phyloP scores from a whole-genome alignment of 306 rosid genomes.

The Bauhinia variegata region DNA sequence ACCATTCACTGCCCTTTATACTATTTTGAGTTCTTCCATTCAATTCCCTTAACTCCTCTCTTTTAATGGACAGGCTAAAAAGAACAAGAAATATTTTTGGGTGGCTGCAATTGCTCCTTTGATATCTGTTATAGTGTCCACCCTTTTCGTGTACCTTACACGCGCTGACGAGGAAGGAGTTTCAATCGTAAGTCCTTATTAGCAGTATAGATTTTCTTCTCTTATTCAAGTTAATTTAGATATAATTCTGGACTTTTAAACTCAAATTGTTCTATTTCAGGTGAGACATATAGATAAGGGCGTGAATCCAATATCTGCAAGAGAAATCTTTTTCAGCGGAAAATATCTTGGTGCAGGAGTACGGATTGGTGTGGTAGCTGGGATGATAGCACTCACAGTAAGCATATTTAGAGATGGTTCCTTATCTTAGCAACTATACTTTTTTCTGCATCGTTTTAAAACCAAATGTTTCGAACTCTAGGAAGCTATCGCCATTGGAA shows the following conservation, averaged over 20 bases:
- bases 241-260: slow-evolving; percentile 13
- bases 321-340: slow-evolving; percentile 67
- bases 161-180: slow-evolving; percentile 77
- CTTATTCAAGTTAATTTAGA: background rate
- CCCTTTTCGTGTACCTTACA: slow-evolving; percentile 68
- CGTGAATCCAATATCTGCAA: slow-evolving; percentile 65
- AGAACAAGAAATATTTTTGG: slow-evolving; percentile 75
- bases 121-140: slow-evolving; percentile 69
- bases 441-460: background rate
- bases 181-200: slow-evolving; percentile 56
- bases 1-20: background rate
- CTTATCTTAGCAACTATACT: background rate
- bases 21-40: slow-evolving; percentile 1
- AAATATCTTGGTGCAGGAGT: slow-evolving; percentile 55
- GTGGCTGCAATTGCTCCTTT: slow-evolving; percentile 82
- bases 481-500: slow-evolving; percentile 95
- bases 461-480: slow-evolving; percentile 16
- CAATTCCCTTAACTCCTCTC: slow-evolving; percentile 14
- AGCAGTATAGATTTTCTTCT: background rate
- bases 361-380: slow-evolving; percentile 65
- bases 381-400: slow-evolving; percentile 81
- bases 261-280: slow-evolving; percentile 44
- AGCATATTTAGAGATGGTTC: slow-evolving; percentile 23
- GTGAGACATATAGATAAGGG: slow-evolving; percentile 59
- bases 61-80: slow-evolving; percentile 56